A percentile compares a stretch with the other conserved stretches of the same genome.
Evolutionary conservation across 2,329 filamentous ascomycete genomes (phyloP).

Genomic region (Metarhizium humberi): DNA sequence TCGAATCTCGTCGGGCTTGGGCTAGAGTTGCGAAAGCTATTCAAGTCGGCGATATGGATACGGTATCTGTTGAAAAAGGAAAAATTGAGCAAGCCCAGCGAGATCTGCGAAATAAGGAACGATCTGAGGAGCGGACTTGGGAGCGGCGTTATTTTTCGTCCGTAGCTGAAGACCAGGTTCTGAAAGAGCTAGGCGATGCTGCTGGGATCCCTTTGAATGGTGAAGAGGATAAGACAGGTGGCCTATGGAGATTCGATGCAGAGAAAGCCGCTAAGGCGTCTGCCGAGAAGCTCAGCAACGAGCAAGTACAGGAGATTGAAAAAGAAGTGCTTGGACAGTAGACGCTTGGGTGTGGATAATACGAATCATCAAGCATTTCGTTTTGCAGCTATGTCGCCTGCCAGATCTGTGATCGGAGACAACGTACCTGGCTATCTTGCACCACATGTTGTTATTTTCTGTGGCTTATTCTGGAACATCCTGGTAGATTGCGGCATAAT

Average conservation of each 20-base stretch:
- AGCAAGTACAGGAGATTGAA: slow-evolving; percentile 33
- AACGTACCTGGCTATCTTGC: no score
- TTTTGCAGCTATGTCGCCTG: neutral
- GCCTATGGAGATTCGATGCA: slow-evolving; percentile 49
- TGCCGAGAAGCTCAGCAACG: slow-evolving; percentile 27
- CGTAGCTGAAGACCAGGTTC: slow-evolving; percentile 34
- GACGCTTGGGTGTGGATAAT: neutral
- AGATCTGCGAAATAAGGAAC: slow-evolving; percentile 62
- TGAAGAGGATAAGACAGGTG: slow-evolving; percentile 51
- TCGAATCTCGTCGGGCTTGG: slow-evolving; percentile 87
- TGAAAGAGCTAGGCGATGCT: slow-evolving; percentile 33
- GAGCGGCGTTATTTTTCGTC: slow-evolving; percentile 71
- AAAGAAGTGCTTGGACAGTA: slow-evolving; percentile 33
- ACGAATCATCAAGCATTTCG: neutral
- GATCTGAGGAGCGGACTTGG: slow-evolving; percentile 68
- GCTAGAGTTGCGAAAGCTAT: slow-evolving; percentile 75
- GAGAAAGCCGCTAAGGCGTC: slow-evolving; percentile 30
- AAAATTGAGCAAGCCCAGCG: slow-evolving; percentile 88
- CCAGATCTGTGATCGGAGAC: no score
- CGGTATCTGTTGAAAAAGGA: slow-evolving; percentile 67
- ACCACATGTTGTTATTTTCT: neutral
- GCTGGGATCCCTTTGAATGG: slow-evolving; percentile 41
- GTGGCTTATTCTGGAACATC: neutral
- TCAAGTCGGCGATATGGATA: slow-evolving; percentile 72
- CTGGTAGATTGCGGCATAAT: neutral